Evolutionary conservation across 371 early-diverging fungal species (phyloP), one percentile per base, ranked within the genome.

Genomic region (Mortierella sp.): DNA sequence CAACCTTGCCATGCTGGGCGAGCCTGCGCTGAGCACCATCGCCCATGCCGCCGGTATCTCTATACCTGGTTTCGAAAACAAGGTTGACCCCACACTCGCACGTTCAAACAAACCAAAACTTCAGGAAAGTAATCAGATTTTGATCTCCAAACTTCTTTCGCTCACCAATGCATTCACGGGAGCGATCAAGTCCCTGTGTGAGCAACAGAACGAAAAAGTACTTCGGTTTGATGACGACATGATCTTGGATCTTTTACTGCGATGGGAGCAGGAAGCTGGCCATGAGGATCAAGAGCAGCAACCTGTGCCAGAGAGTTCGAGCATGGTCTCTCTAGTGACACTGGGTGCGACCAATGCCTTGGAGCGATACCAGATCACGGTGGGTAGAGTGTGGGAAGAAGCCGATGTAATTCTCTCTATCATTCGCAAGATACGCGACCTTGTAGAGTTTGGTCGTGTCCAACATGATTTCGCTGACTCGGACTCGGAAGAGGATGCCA

Each of bases 131-230:
- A 65, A 60, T 15, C 51, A 63, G 47, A 67, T 79, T 6, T 60
- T 79, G 66, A 57, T 73, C 21, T 48, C 61, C 1, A 72, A 73
- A 23, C 55, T 79, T 11, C 60, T 73, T 9, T 47, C 53, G 23
- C 80, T 79, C 14, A 56, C 73, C 25, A 66, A 26, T 29, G 57
- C 57, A 0, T 73, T 79, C 15, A 79, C 66, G n/a, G 55, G 57
- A 5, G 66, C 80, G 4, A 64, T 79, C 57, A 69, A 55, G 64
- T 43, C 67, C 3, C 67, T 79, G n/a, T 79, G 73, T 26, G 80
- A 79, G 64, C 80, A 79, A 37, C 80, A 79, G 46, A 72, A 79
- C 30, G 80, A 79, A 51, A 72, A 73, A 30, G 80, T 79, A 30
- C 45, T 79, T 21, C 63, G 79, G 19, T 77, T 77, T 50, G 79